A percentile compares a stretch with the other conserved stretches of the same genome.
Conservation (phyloP, 1,139 yeast species). For the Hyphopichia burtonii region DNA sequence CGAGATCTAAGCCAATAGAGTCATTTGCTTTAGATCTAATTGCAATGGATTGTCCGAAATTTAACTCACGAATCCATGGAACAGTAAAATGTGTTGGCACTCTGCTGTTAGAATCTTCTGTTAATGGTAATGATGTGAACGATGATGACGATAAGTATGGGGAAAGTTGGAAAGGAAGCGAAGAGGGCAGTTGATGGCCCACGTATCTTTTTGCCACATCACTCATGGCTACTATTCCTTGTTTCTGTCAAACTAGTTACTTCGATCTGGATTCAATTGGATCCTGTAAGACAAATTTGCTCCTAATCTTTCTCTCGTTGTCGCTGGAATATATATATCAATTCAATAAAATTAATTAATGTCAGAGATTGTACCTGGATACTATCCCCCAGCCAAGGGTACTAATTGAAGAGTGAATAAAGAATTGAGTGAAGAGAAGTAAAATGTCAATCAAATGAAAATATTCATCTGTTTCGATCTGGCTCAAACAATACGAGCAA, state of each 20-base stretch:
- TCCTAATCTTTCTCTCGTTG: too few relatives aligned
- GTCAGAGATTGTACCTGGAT: too few relatives aligned
- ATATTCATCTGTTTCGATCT: background rate
- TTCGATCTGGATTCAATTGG: too few relatives aligned
- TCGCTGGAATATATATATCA: too few relatives aligned
- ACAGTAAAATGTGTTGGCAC: background rate
- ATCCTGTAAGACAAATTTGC: too few relatives aligned
- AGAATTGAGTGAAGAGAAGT: background rate
- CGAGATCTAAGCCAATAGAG: slow-evolving; percentile 11
- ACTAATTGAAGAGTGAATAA: too few relatives aligned
- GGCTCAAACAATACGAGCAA: background rate
- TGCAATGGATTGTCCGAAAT: slow-evolving; percentile 30
- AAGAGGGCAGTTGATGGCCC: slow-evolving; percentile 8
- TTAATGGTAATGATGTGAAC: background rate
- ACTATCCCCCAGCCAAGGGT: too few relatives aligned
- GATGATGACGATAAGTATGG: slow-evolving; percentile 6
- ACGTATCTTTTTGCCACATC: slow-evolving; percentile 7
- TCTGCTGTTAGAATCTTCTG: background rate
- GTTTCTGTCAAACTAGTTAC: too few relatives aligned
- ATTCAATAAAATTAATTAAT: too few relatives aligned
- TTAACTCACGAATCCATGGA: slow-evolving; percentile 27
- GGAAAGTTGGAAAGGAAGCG: slow-evolving; percentile 6
- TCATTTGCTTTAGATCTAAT: slow-evolving; percentile 19
- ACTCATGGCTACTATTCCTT: background rate
- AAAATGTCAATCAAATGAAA: background rate